These are phyloP conservation scores for Suhomyces atakaporum DNA, from an alignment of 1,139 yeast genomes.

Conservation along the genomic window DNA sequence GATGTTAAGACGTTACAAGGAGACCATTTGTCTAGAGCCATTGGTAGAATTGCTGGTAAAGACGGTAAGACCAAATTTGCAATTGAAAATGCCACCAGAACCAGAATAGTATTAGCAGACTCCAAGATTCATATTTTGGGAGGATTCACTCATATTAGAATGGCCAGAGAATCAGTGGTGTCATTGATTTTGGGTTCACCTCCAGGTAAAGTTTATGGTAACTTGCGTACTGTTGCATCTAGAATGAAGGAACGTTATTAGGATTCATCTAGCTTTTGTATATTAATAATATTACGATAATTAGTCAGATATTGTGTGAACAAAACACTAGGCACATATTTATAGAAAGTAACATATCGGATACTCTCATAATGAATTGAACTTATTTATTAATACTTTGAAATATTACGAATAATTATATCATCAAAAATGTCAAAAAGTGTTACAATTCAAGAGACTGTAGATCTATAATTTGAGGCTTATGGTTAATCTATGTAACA, in stretches of 20 bases:
- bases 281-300: too few relatives aligned
- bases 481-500: too few relatives aligned
- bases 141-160: slow-evolving; percentile 93
- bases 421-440: too few relatives aligned
- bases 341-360: too few relatives aligned
- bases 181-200: slow-evolving; percentile 95
- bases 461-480: too few relatives aligned
- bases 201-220: slow-evolving; percentile 97
- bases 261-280: slow-evolving; percentile 11
- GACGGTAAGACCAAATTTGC: slow-evolving; percentile 99
- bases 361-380: too few relatives aligned
- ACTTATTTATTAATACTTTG: too few relatives aligned
- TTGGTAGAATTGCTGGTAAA: slow-evolving; percentile 99
- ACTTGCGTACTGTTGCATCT: slow-evolving; percentile 93
- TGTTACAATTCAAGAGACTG: too few relatives aligned
- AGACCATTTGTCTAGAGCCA: slow-evolving; percentile 96
- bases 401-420: too few relatives aligned
- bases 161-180: slow-evolving; percentile 97
- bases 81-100: slow-evolving; percentile 96
- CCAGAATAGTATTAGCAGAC: slow-evolving; percentile 96
- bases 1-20: slow-evolving; percentile 95
- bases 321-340: too few relatives aligned
- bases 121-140: slow-evolving; percentile 95
- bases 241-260: slow-evolving; percentile 95
- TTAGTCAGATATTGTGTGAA: too few relatives aligned